Conservation (phyloP, 371 early-diverging fungal genomes). For the Sporodiniella umbellata region DNA sequence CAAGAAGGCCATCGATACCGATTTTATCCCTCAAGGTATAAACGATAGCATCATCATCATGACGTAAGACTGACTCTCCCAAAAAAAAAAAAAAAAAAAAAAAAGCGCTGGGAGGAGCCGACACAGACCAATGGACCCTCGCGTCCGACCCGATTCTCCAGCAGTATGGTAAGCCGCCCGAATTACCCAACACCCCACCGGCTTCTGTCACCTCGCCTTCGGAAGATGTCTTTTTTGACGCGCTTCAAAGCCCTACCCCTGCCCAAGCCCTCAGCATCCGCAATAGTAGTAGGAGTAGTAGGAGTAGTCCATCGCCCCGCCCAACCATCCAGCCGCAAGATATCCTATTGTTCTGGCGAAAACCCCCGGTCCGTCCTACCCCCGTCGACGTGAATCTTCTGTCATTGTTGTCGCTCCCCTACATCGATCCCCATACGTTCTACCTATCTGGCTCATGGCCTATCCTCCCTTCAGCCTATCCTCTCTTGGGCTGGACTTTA, state of each 20-base stretch:
- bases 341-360: not conserved
- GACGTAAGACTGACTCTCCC: not conserved
- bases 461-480: too few species aligned
- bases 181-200: slow-evolving; percentile 12
- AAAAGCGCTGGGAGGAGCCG: slow-evolving; percentile 38
- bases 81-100: too few species aligned
- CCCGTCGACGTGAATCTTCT: not conserved
- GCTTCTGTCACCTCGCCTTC: not conserved
- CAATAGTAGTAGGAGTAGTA: not conserved
- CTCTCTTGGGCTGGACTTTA: slow-evolving; percentile 14
- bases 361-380: not conserved
- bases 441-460: slow-evolving; percentile 8
- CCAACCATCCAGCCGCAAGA: not conserved
- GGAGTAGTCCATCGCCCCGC: not conserved
- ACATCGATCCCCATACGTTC: not conserved
- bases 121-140: slow-evolving; percentile 31
- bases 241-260: slow-evolving; percentile 10
- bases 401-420: not conserved
- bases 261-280: not conserved
- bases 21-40: slow-evolving; percentile 28
- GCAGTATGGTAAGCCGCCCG: slow-evolving; percentile 23
- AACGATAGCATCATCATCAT: not conserved
- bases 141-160: slow-evolving; percentile 29
- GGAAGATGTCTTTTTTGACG: slow-evolving; percentile 31
- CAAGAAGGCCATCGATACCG: slow-evolving; percentile 15